A percentile compares a stretch with the other conserved stretches of the same genome.
phyloP scores from a whole-genome alignment of 352 stramenopile species.

The Globisporangium apiculatum region DNA sequence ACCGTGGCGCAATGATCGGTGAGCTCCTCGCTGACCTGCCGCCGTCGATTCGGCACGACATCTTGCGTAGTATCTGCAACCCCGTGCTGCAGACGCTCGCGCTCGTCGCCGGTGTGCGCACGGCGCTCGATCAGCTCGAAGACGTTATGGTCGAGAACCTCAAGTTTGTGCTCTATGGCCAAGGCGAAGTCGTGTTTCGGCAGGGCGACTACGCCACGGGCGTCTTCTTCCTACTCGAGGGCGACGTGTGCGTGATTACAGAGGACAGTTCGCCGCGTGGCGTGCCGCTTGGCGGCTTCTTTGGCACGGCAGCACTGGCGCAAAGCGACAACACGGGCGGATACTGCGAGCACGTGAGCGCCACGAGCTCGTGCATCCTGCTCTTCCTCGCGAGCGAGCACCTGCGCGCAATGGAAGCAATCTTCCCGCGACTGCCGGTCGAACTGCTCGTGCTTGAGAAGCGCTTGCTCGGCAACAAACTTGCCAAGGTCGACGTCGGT shows the following conservation, averaged over 20 bases:
- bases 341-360: conserved; percentile 23
- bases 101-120: conserved; percentile 15
- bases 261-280: conserved; percentile 1
- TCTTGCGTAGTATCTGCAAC: conserved; percentile 26
- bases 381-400: conserved; percentile 21
- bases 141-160: conserved; percentile 28
- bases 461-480: conserved; percentile 17
- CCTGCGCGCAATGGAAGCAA: conserved; percentile 15
- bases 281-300: conserved; percentile 23
- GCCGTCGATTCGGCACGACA: conserved; percentile 15
- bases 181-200: conserved; percentile 28
- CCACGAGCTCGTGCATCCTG: conserved; percentile 24
- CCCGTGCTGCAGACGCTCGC: conserved; percentile 26
- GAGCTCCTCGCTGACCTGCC: conserved; percentile 29
- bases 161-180: conserved; percentile 31
- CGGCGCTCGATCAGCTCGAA: conserved; percentile 20
- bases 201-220: conserved; percentile 26
- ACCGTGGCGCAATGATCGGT: conserved; percentile 32
- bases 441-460: conserved; percentile 18
- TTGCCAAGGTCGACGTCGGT: conserved; percentile 12
- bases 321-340: conserved; percentile 9
- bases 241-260: conserved; percentile 6
- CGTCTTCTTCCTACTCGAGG: conserved; percentile 26
- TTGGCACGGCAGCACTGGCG: conserved; percentile 19
- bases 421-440: conserved; percentile 15